Base-by-base conservation (phyloP, 2,329 filamentous ascomycete species). In the Sclerotinia spermophila region DNA sequence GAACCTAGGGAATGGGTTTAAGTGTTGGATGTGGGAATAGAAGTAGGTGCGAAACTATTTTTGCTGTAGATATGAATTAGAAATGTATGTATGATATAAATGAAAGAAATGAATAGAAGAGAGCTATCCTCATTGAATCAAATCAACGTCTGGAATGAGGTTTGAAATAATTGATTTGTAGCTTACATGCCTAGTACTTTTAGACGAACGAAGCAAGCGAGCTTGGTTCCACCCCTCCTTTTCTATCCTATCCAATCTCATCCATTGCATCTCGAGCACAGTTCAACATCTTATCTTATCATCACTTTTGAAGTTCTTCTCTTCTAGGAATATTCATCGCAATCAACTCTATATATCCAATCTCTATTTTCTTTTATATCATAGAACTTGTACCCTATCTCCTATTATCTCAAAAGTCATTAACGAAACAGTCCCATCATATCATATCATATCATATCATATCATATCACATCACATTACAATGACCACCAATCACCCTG, bases 1-100 rank as follows among this genome's bases (percentile, higher is more conserved):
- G 84, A 87, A 44, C 89, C 90, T 30, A 88, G 85, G 77, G 88
- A 91, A 73, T 92, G 89, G 89, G 86, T 91, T 73, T 90, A 80
- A 76, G 61, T 24, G 35, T n/a, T 19, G 35, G 48, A 45, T 8
- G 53, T 30, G n/a, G 21, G 27, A 42, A 13, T 61, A 27, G 68
- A 69, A 42, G 70, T 33, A 56, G 59, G 38, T 53, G 3, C 21
- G 51, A 30, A 19, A 24, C 17, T 27, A 35, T 27, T 35, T 40
- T 61, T 44, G 40, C 35, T 66, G 53, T 56, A 66, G 67, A 55
- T 71, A 73, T 67, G 60, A 68, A 13, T 67, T 48, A 42, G 53
- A 67, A 58, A 27, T 64, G 24, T 65, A 45, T 44, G 27, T 72
- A 61, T 67, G 30, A 44, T 66, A 53, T 19, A 30, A 42, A 30